phyloP scores from a whole-genome alignment of 306 rosid species.

The Fragaria vesca region DNA sequence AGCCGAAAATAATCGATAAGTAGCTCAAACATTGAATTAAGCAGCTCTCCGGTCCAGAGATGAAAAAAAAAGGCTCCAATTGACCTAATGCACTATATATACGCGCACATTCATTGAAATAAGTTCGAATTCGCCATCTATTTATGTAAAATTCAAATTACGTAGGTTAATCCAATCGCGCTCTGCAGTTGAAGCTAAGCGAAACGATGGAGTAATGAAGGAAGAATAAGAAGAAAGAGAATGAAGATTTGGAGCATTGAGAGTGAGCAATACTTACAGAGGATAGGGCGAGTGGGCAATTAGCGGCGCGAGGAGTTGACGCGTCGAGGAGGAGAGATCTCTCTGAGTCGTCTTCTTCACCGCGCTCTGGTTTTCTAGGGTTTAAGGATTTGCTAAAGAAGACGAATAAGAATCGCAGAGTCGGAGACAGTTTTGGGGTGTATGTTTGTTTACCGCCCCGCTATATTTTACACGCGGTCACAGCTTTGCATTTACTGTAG shows the following conservation, averaged over 20 bases:
- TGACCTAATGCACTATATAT: neutral
- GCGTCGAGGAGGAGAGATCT: neutral
- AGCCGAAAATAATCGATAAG: neutral
- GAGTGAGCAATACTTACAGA: neutral
- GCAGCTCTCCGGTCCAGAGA: neutral
- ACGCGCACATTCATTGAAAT: neutral
- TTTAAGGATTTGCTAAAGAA: conserved; percentile 8
- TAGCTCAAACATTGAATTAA: conserved; percentile 4
- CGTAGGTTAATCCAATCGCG: neutral
- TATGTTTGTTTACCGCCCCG: too few relatives aligned
- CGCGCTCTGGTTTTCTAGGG: neutral
- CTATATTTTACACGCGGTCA: too few relatives aligned
- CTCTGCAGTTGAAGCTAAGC: neutral
- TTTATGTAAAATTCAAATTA: neutral
- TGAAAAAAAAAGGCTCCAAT: neutral
- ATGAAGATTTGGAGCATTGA: neutral
- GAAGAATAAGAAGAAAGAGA: neutral
- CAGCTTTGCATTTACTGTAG: too few relatives aligned
- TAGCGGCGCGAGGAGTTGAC: neutral
- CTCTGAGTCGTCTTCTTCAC: neutral
- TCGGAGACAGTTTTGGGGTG: too few relatives aligned
- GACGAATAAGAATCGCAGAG: neutral
- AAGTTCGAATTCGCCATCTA: neutral
- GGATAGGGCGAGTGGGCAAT: neutral
- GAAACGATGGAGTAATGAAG: neutral